These are phyloP conservation scores for Waltergamsia citrina DNA, from an alignment of 2,329 filamentous ascomycete genomes.

Conservation along the genomic window DNA sequence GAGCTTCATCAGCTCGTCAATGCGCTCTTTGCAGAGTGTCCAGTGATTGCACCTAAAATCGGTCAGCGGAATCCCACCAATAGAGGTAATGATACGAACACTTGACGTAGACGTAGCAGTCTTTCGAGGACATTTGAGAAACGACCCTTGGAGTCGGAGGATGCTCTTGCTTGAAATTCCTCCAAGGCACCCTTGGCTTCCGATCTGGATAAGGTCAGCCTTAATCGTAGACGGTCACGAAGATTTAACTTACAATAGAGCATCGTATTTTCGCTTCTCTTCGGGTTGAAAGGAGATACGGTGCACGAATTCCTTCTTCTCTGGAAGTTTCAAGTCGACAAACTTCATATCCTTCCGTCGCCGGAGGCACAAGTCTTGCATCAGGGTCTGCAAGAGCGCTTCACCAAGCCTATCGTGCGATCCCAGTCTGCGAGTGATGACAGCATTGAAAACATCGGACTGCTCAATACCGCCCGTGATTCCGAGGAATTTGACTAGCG, in stretches of 20 bases:
- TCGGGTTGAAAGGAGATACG: conserved; percentile 63
- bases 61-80: no score
- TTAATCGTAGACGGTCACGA: neutral
- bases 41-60: conserved; percentile 68
- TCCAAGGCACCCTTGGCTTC: conserved; percentile 67
- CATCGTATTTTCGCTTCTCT: conserved; percentile 70
- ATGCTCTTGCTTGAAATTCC: conserved; percentile 41
- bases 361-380: conserved; percentile 71
- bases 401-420: conserved; percentile 47
- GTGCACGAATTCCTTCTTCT: conserved; percentile 70
- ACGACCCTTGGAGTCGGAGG: conserved; percentile 35
- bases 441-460: conserved; percentile 60
- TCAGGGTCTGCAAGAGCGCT: conserved; percentile 62
- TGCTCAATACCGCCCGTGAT: conserved; percentile 69
- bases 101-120: conserved; percentile 72
- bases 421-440: conserved; percentile 53
- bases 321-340: conserved; percentile 69
- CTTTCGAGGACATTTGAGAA: conserved; percentile 75
- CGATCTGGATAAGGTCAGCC: conserved; percentile 30
- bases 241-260: conserved; percentile 45
- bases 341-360: conserved; percentile 85
- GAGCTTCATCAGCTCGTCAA: conserved; percentile 62
- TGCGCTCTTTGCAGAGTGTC: conserved; percentile 67
- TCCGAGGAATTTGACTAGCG: conserved; percentile 66
- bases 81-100: conserved; percentile 28